Percentiles rank a stretch among this genome's conserved stretches.
These are phyloP conservation scores for Beverwykella pulmonaria DNA, from an alignment of 495 filamentous ascomycete genomes.

Conservation along the genomic window DNA sequence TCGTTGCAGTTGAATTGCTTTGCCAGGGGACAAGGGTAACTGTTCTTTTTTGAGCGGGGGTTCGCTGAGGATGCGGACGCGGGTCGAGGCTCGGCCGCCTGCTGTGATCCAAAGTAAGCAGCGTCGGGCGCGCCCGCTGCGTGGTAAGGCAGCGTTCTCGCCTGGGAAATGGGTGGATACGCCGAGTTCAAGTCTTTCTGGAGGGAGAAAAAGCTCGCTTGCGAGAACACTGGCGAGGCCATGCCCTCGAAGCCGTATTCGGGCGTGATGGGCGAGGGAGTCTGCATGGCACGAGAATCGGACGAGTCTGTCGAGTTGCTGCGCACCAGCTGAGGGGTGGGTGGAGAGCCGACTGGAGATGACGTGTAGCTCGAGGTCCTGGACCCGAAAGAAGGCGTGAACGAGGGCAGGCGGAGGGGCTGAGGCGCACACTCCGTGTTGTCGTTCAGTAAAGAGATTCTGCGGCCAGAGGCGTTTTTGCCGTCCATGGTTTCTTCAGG, in stretches of 20 bases:
- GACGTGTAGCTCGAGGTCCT: slow-evolving; percentile 46
- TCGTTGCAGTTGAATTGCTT: slow-evolving; percentile 48
- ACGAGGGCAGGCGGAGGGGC: slow-evolving; percentile 24
- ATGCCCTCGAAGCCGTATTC: slow-evolving; percentile 37
- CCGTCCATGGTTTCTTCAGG: slow-evolving; percentile 39
- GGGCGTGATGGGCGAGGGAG: slow-evolving; percentile 47
- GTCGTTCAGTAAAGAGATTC: slow-evolving; percentile 41
- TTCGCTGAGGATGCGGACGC: slow-evolving; percentile 22
- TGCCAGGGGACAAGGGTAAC: slow-evolving; percentile 64
- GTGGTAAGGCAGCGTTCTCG: slow-evolving; percentile 30
- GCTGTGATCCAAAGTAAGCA: slow-evolving; percentile 28
- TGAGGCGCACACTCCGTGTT: slow-evolving; percentile 13
- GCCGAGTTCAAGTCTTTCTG: slow-evolving; percentile 31
- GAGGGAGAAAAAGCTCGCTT: slow-evolving; percentile 14
- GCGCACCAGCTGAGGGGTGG: slow-evolving; percentile 44
- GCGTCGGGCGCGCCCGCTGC: slow-evolving; percentile 13
- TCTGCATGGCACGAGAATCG: slow-evolving; percentile 42
- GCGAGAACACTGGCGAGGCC: slow-evolving; percentile 31
- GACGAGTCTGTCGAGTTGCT: slow-evolving; percentile 34
- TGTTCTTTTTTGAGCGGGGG: slow-evolving; percentile 55
- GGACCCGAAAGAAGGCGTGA: slow-evolving; percentile 35
- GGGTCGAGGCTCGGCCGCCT: slow-evolving; percentile 10
- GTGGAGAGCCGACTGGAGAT: slow-evolving; percentile 44
- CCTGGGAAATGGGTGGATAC: slow-evolving; percentile 34
- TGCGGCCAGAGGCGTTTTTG: slow-evolving; percentile 39